Evolutionary conservation across 176 grass and related monocot species (phyloP), one percentile per base, ranked within the genome.

Genomic region (Eleusine indica): DNA sequence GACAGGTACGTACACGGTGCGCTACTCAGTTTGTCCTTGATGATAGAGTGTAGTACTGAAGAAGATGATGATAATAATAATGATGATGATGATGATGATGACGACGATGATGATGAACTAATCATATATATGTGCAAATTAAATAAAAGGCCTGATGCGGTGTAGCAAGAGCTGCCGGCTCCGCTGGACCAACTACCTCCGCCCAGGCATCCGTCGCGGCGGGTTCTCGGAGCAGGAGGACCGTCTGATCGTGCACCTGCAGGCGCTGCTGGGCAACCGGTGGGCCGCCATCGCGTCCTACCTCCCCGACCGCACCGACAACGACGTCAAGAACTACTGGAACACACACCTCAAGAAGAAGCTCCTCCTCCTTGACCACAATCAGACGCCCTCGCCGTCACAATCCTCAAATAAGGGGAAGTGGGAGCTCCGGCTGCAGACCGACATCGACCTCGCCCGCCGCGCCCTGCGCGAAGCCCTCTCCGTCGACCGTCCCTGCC

Each of bases 151-250:
- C 10, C 66, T 96, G 28, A 68, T 82, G 83, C 87, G 93, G 19
- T 96, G 93, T 76, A 96, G 93, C 76, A 96, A 96, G 82, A 96
- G 93, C 87, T 96, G 93, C 66, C 91, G 93, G 22, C 93, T 96
- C 16, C 91, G 93, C 41, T 96, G 93, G 93, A 93, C 90, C 67
- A 96, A 96, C 84, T 96, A 96, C 60, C 90, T 96, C 32, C 91
- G 93, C 5, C 93, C 90, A 3, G 90, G 93, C 47, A 96, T 96
- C 86, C 86, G 85, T n/a, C 84, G 93, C 35, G 93, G 93, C 60
- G 84, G 84, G 79, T 96, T 93, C 75, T 91, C 93, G 68, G 80
- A 87, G 13, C 67, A 87, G 68, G 93, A 96, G 83, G 93, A 93
- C 80, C 68, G 84, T 44, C 90, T 96, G 80, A 93, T 96, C 84